Conservation (phyloP, 805 yeast genomes). For the Wickerhamomyces chambardii region DNA sequence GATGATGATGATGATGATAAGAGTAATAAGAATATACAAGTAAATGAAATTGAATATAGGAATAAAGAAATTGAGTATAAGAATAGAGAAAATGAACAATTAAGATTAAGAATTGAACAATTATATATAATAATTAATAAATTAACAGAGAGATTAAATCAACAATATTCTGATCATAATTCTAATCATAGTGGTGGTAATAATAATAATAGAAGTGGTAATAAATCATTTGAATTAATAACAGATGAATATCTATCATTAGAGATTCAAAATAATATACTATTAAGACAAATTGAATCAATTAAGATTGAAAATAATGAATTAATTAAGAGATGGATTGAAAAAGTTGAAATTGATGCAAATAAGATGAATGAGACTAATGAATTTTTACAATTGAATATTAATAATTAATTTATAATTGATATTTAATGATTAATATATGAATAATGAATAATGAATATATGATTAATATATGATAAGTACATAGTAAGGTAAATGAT, state of each 20-base stretch:
- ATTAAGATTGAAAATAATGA: slow-evolving; percentile 39
- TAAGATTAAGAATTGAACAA: slow-evolving; percentile 13
- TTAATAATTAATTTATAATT: too few relatives aligned
- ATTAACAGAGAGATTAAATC: slow-evolving; percentile 18
- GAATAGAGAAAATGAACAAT: slow-evolving; percentile 1
- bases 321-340: slow-evolving; percentile 51
- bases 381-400: slow-evolving; percentile 18
- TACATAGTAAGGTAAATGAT: too few relatives aligned
- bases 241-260: slow-evolving; percentile 60
- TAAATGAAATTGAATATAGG: slow-evolving; percentile 2
- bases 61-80: slow-evolving; percentile 1
- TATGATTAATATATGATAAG: too few relatives aligned
- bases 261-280: slow-evolving; percentile 43
- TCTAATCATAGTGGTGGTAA: too few relatives aligned
- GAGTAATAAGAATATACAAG: too few relatives aligned
- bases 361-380: slow-evolving; percentile 47
- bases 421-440: too few relatives aligned
- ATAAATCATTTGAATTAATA: slow-evolving; percentile 45
- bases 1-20: background rate
- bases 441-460: too few relatives aligned
- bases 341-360: slow-evolving; percentile 47
- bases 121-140: slow-evolving; percentile 19
- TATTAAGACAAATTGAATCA: slow-evolving; percentile 22
- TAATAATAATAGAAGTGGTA: too few relatives aligned
- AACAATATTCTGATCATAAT: slow-evolving; percentile 18